Percentiles rank a stretch among this genome's conserved stretches.
These are phyloP conservation scores for Chloranthus sessilifolius DNA, from an alignment of 164 flowering plant species.

Conservation along the genomic window DNA sequence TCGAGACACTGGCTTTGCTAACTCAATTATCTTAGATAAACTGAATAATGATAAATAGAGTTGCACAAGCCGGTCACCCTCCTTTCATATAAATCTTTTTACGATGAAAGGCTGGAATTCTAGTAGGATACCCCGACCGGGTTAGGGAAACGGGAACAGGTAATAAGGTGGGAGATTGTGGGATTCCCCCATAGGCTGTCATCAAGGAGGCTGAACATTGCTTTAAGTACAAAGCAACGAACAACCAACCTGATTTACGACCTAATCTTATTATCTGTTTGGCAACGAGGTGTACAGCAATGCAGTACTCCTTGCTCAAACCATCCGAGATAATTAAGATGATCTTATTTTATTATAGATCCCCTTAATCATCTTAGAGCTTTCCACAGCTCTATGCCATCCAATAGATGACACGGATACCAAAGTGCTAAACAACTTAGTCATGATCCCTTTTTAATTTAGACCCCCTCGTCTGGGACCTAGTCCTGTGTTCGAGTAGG, in stretches of 20 bases:
- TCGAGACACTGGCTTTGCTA: neutral
- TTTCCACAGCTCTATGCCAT: too few relatives aligned
- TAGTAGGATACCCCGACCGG: neutral
- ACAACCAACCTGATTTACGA: neutral
- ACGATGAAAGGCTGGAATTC: neutral
- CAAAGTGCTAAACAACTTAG: too few relatives aligned
- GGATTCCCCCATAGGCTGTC: neutral
- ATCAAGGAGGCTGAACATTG: neutral
- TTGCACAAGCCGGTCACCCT: neutral
- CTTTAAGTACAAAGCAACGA: neutral
- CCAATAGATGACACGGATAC: too few relatives aligned
- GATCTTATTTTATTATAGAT: too few relatives aligned
- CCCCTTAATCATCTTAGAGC: too few relatives aligned
- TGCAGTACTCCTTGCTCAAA: neutral
- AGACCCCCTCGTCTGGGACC: too few relatives aligned
- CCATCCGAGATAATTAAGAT: neutral
- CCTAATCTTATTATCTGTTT: neutral
- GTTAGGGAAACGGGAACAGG: neutral
- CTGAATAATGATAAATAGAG: neutral
- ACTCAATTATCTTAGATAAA: neutral
- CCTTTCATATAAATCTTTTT: neutral
- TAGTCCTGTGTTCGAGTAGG: too few relatives aligned
- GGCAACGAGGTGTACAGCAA: neutral
- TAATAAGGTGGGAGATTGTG: neutral
- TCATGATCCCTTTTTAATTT: too few relatives aligned